Conservation (phyloP, 805 yeast species). For the Yarrowia sp. region DNA sequence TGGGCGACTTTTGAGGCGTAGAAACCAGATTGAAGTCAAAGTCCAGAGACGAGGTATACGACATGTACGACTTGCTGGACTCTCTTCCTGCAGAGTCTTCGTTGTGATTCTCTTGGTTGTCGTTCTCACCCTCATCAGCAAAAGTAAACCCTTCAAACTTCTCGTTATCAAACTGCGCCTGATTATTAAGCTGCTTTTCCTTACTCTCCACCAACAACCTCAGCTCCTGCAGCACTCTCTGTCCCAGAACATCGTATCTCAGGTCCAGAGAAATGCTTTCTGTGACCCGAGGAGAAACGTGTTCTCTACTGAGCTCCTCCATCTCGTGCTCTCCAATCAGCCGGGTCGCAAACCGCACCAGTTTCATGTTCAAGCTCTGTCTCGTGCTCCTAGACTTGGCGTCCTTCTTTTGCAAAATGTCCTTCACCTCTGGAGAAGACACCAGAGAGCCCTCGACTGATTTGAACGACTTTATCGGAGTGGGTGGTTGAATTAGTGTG, state of each 20-base stretch:
- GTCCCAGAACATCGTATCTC: slow-evolving; percentile 36
- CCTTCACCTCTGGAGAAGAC: slow-evolving; percentile 3
- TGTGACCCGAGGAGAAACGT: slow-evolving; percentile 6
- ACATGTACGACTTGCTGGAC: slow-evolving; percentile 4
- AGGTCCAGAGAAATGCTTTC: slow-evolving; percentile 20
- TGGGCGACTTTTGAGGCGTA: slow-evolving; percentile 1
- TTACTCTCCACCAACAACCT: slow-evolving; percentile 30
- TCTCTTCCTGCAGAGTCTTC: neutral
- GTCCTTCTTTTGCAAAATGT: slow-evolving; percentile 10
- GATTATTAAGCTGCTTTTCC: slow-evolving; percentile 20
- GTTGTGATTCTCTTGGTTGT: neutral
- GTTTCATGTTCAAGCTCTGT: slow-evolving; percentile 13
- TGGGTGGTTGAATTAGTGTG: slow-evolving; percentile 13
- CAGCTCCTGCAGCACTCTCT: slow-evolving; percentile 38
- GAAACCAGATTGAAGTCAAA: slow-evolving; percentile 15
- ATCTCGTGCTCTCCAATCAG: slow-evolving; percentile 20
- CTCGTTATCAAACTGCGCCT: neutral
- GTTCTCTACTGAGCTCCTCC: slow-evolving; percentile 19
- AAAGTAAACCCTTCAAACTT: slow-evolving; percentile 21
- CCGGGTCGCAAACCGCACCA: slow-evolving; percentile 15
- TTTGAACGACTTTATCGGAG: slow-evolving; percentile 2
- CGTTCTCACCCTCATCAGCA: neutral
- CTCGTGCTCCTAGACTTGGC: neutral
- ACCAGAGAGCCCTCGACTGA: slow-evolving; percentile 9
- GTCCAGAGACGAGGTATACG: slow-evolving; percentile 15